Conservation (phyloP, 75 land plant genomes). For the Pinus albicaulis region DNA sequence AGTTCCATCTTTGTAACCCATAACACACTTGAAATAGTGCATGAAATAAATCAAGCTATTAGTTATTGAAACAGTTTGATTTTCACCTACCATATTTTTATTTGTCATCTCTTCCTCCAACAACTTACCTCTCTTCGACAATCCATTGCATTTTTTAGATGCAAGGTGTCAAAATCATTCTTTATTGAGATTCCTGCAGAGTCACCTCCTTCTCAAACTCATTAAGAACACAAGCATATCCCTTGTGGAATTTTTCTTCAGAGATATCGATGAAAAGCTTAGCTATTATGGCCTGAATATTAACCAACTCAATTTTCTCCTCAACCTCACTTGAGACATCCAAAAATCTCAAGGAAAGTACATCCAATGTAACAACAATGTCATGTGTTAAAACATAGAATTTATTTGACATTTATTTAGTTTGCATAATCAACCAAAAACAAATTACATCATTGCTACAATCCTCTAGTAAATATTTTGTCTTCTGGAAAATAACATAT, state of each 20-base stretch:
- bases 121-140: slow-evolving; percentile 57
- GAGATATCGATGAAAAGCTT: slow-evolving; percentile 27
- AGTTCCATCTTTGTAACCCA: not conserved
- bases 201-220: slow-evolving; percentile 39
- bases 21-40: slow-evolving; percentile 50
- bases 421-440: slow-evolving; percentile 52
- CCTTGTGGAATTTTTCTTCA: slow-evolving; percentile 31
- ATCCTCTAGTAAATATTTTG: slow-evolving; percentile 46
- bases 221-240: slow-evolving; percentile 33
- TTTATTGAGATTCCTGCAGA: slow-evolving; percentile 28
- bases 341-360: slow-evolving; percentile 41
- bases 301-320: slow-evolving; percentile 65
- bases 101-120: slow-evolving; percentile 43
- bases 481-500: slow-evolving; percentile 45
- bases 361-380: slow-evolving; percentile 59
- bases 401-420: slow-evolving; percentile 28
- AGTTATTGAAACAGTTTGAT: slow-evolving; percentile 18
- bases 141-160: slow-evolving; percentile 43
- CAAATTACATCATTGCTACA: slow-evolving; percentile 37
- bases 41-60: slow-evolving; percentile 50
- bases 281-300: slow-evolving; percentile 44
- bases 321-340: slow-evolving; percentile 42
- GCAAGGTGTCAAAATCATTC: slow-evolving; percentile 41
- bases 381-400: slow-evolving; percentile 36
- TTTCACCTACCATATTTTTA: slow-evolving; percentile 2